Evolutionary conservation across 140 eudicot species (phyloP), one percentile per base, ranked within the genome.

Genomic region (Artemisia princeps): DNA sequence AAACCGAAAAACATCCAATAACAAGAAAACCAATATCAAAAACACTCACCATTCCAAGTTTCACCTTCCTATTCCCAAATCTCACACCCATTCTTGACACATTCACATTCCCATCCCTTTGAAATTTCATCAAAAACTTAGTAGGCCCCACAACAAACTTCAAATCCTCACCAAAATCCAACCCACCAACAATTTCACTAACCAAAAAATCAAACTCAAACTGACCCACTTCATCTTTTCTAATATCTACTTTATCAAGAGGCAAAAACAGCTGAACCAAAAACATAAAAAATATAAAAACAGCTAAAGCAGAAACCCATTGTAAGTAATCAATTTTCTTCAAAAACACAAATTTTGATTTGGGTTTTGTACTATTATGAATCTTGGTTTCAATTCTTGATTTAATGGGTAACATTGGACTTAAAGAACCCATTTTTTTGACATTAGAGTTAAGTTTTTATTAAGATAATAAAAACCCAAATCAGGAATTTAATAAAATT

Each of bases 101-200:
- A 20, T 72, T 73, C 42, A 76, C 78, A 9, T 40, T 70, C 26
- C 75, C 45, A 50, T 80, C 86, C 26, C 75, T 82, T 17, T 70
- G 76, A 80, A 86, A 88, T 81, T 82, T 88, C 37, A 56, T 82
- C 80, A 76, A 33, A 48, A 78, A 15, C 60, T 69, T 84, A 55
- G 71, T 65, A 59, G 95, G 95, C 71, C 8, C 40, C 40, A 30
- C 40, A 30, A 73, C 79, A 80, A 87, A 83, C 72, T 75, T 81
- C 0, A 84, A 60, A 80, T 81, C 89, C 69, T 86, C 88, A 15
- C 96, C 99, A 71, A 88, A 88, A 80, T 83, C 95, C 52, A 83
- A 78, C 40, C 70, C 86, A 16, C 58, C 64, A 37, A 37, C 44
- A 56, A 81, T 72, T 74, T 79, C 84, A 26, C 79, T 73, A 19